A percentile compares a stretch with the other conserved stretches of the same genome.
phyloP scores from a whole-genome alignment of 257 asterid genomes.

The Echium plantagineum region DNA sequence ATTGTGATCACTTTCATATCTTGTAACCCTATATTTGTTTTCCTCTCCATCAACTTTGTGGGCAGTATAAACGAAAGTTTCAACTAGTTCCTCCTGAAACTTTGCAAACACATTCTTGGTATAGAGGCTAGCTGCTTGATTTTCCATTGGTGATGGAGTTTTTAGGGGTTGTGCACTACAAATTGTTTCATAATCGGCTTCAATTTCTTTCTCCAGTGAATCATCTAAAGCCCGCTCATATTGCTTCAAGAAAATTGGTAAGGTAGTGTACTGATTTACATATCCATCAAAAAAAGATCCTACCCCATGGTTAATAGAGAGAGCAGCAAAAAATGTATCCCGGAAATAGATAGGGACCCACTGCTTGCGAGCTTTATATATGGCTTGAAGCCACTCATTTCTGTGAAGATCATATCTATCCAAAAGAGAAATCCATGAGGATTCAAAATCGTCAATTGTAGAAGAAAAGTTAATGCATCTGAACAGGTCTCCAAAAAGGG shows the following conservation, averaged over 20 bases:
- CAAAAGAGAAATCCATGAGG: slow-evolving; percentile 55
- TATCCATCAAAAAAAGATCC: slow-evolving; percentile 66
- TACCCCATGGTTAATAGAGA: slow-evolving; percentile 50
- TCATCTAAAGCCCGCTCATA: slow-evolving; percentile 70
- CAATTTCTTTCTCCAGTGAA: slow-evolving; percentile 52
- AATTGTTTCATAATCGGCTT: slow-evolving; percentile 52
- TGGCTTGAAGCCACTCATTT: slow-evolving; percentile 79
- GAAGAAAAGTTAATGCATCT: slow-evolving; percentile 67
- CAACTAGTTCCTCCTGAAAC: slow-evolving; percentile 79
- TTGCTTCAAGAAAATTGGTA: slow-evolving; percentile 64
- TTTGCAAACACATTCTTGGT: slow-evolving; percentile 55
- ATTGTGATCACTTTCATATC: slow-evolving; percentile 68
- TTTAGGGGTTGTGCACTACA: slow-evolving; percentile 42
- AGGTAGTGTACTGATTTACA: slow-evolving; percentile 61
- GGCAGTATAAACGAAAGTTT: slow-evolving; percentile 79
- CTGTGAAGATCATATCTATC: slow-evolving; percentile 42
- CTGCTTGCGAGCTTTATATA: slow-evolving; percentile 71
- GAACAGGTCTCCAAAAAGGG: slow-evolving; percentile 57
- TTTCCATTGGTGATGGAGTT: slow-evolving; percentile 88
- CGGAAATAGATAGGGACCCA: slow-evolving; percentile 86
- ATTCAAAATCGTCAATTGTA: slow-evolving; percentile 65
- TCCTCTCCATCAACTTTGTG: slow-evolving; percentile 46
- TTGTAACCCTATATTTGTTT: slow-evolving; percentile 69
- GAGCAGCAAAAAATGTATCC: slow-evolving; percentile 60
- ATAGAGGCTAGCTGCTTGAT: slow-evolving; percentile 55